Conservation (phyloP, 2,329 filamentous ascomycete species). For the Beauveria brongniartii region DNA sequence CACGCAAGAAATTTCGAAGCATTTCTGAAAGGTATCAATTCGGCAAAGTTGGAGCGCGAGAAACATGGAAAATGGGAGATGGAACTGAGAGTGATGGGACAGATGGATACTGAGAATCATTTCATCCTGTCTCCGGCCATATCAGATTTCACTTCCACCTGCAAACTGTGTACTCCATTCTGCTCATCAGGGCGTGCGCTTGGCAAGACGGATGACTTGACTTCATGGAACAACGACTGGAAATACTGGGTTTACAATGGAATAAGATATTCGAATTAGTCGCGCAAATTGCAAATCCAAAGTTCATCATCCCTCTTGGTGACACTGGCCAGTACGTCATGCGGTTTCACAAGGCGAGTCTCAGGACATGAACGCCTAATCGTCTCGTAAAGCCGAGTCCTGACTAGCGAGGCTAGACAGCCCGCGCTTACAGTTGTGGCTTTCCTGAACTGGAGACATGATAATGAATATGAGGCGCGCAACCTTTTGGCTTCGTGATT, state of each 20-base stretch:
- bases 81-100: constrained; percentile 20
- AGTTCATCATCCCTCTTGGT: neutral
- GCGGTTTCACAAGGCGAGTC: neutral
- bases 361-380: neutral
- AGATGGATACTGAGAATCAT: constrained; percentile 17
- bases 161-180: constrained; percentile 46
- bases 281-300: neutral
- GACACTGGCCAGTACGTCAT: neutral
- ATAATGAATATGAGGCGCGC: neutral
- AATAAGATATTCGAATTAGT: neutral
- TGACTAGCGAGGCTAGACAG: no score
- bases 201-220: constrained; percentile 48
- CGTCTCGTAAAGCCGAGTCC: no score
- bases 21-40: constrained; percentile 21
- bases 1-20: constrained; percentile 21
- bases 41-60: constrained; percentile 19
- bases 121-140: constrained; percentile 39
- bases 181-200: constrained; percentile 44
- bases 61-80: constrained; percentile 13
- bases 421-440: neutral
- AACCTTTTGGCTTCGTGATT: neutral
- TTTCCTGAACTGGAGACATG: no score
- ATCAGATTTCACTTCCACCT: constrained; percentile 56
- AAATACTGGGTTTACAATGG: neutral
- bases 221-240: neutral